These are phyloP conservation scores for Leptodontidium sp. DNA, from an alignment of 2,329 filamentous ascomycete genomes.

Conservation along the genomic window DNA sequence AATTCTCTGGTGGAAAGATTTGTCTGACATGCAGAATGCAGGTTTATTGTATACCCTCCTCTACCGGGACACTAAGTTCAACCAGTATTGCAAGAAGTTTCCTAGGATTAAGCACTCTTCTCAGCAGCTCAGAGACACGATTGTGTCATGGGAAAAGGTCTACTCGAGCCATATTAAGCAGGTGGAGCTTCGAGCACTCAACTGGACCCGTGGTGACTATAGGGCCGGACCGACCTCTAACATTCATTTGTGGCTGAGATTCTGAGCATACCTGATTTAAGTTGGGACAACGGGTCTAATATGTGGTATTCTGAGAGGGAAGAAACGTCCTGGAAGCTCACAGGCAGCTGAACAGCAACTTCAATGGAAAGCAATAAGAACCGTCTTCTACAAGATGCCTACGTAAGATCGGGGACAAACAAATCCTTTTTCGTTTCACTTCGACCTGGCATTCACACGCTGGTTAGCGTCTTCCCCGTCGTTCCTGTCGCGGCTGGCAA, in stretches of 20 bases:
- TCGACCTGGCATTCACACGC: conserved; percentile 28
- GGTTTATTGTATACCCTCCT: conserved; percentile 24
- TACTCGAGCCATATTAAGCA: no score
- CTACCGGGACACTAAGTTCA: conserved; percentile 27
- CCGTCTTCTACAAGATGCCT: no score
- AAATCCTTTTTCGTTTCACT: no score
- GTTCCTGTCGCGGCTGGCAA: no score
- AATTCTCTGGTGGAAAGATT: conserved; percentile 27
- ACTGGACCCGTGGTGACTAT: conserved; percentile 20
- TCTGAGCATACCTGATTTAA: conserved; percentile 26
- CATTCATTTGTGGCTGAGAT: conserved; percentile 23
- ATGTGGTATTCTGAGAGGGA: conserved; percentile 23
- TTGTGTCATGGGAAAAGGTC: conserved; percentile 24
- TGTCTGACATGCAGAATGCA: conserved; percentile 27
- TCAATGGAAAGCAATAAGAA: conserved; percentile 25
- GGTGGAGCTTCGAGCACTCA: conserved; percentile 24
- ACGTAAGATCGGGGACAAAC: no score
- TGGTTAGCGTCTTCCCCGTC: conserved; percentile 26
- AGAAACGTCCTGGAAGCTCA: conserved; percentile 29
- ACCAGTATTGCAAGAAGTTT: conserved; percentile 28
- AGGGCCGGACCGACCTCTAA: conserved; percentile 18
- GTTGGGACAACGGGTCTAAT: conserved; percentile 24
- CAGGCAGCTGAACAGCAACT: conserved; percentile 26
- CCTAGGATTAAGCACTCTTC: conserved; percentile 21
- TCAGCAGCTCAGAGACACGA: conserved; percentile 22